Evolutionary conservation across 148 eudicot genomes (phyloP), one percentile per base, ranked within the genome.

Genomic region (Rhododendron henanense): DNA sequence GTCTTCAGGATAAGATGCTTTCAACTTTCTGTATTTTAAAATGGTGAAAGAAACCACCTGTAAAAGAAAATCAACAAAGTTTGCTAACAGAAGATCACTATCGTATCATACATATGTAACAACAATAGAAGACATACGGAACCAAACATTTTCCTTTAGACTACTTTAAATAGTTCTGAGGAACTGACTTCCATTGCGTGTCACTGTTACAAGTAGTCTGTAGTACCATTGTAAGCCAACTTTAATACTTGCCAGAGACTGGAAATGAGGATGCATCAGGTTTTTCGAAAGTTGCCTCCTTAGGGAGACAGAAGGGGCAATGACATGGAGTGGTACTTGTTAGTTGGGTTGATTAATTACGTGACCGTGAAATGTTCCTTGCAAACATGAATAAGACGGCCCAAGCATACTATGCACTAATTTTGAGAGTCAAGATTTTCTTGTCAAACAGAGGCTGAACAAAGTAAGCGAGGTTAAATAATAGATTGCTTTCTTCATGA

Each of bases 1-100:
- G 51, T 81, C 25, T 82, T 88, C 88, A 47, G 81, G 81, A 65
- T 73, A 85, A 81, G 92, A 89, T 48, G 86, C 91, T 88, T 95
- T 95, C 86, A 95, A 84, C 86, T 88, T 94, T 88, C 90, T 94
- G 90, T 93, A 95, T 86, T 90, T 93, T 86, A 94, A 82, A 81
- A 93, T 90, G 75, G 94, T 93, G 86, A 83, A 90, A 79, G 93
- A 89, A 86, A 97, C 93, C 33, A 91, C 95, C 99, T 97, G 93
- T 73, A 81, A 53, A 86, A 84, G 74, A 84, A 90, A 81, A 3
- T 39, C 53, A 77, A 81, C 61, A 14, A 87, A 79, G 61, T 84
- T 61, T 73, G 23, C 10, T 23, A 16, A 39, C 31, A 79, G 11
- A 71, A 85, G 48, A 74, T 21, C 41, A 69, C 39, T 48, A 50